Percentiles rank a stretch among this genome's conserved stretches.
These are phyloP conservation scores for Acaromyces ingoldii DNA, from an alignment of 1,284 basidiomycete genomes.

Conservation along the genomic window DNA sequence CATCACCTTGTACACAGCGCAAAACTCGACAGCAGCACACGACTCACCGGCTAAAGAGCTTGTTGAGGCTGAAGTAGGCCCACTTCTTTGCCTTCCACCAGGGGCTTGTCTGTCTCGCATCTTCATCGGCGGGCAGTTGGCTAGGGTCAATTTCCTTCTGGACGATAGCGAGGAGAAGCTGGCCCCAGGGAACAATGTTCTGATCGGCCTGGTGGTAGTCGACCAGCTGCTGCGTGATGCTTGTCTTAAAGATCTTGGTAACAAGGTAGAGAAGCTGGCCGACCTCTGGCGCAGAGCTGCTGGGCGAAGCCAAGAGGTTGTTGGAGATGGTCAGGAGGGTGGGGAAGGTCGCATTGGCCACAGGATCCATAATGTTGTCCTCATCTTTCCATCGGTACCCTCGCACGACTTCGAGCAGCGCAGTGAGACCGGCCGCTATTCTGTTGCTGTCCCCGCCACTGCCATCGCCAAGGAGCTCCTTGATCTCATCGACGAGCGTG, in stretches of 20 bases:
- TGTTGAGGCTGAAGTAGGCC: slow-evolving; percentile 49
- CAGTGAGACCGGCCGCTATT: slow-evolving; percentile 41
- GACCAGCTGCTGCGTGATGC: slow-evolving; percentile 38
- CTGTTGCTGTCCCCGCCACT: slow-evolving; percentile 22
- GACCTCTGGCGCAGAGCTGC: slow-evolving; percentile 27
- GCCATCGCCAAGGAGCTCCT: slow-evolving; percentile 22
- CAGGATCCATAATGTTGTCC: slow-evolving; percentile 35
- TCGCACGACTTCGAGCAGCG: slow-evolving; percentile 43
- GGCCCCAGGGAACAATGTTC: slow-evolving; percentile 48
- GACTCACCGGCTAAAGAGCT: slow-evolving; percentile 36
- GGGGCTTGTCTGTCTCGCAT: slow-evolving; percentile 21
- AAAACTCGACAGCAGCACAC: too few species aligned
- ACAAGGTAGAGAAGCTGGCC: slow-evolving; percentile 46
- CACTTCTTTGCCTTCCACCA: slow-evolving; percentile 52
- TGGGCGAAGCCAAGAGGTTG: slow-evolving; percentile 34
- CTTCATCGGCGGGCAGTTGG: slow-evolving; percentile 35
- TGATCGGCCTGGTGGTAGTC: slow-evolving; percentile 44
- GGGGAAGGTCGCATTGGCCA: slow-evolving; percentile 39
- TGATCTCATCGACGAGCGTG: slow-evolving; percentile 39
- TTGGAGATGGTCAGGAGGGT: slow-evolving; percentile 32
- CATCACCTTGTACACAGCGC: too few species aligned
- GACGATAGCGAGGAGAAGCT: slow-evolving; percentile 43
- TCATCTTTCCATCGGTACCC: slow-evolving; percentile 41
- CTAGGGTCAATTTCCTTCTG: slow-evolving; percentile 31
- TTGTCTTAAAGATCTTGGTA: slow-evolving; percentile 48